Conservation (phyloP, 2,329 filamentous ascomycete genomes). For the Cladosporium sp. region DNA sequence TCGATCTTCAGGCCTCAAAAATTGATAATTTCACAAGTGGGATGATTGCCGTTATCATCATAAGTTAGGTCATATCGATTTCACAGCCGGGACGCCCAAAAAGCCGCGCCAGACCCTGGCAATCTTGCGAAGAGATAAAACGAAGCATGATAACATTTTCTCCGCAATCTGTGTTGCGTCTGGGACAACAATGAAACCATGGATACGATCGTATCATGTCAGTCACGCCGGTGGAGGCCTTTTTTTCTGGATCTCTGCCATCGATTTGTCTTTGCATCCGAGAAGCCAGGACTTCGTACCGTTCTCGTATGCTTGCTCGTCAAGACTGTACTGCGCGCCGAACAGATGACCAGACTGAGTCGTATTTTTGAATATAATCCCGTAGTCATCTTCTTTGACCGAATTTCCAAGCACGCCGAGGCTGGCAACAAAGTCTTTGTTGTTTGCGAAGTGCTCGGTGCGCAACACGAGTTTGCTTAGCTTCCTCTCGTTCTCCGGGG, state of each 20-base stretch:
- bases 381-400: neutral
- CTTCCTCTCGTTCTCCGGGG: neutral
- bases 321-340: constrained; percentile 1
- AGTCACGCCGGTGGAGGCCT: no score
- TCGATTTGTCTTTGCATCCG: neutral
- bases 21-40: no score
- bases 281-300: neutral
- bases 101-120: no score
- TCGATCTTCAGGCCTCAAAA: no score
- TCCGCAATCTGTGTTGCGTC: no score
- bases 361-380: neutral
- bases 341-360: neutral
- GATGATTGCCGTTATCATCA: no score
- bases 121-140: no score
- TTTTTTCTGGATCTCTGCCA: neutral
- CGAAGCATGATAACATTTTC: no score
- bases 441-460: neutral
- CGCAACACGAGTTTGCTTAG: neutral
- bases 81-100: no score
- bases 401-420: neutral
- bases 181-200: no score
- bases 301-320: neutral
- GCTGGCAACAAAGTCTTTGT: neutral
- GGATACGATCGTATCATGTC: no score
- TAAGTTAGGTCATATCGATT: no score